Percentiles rank a stretch among this genome's conserved stretches.
These are phyloP conservation scores for Triticum dicoccoides DNA, from an alignment of 176 grass and related monocot species.

Conservation along the genomic window DNA sequence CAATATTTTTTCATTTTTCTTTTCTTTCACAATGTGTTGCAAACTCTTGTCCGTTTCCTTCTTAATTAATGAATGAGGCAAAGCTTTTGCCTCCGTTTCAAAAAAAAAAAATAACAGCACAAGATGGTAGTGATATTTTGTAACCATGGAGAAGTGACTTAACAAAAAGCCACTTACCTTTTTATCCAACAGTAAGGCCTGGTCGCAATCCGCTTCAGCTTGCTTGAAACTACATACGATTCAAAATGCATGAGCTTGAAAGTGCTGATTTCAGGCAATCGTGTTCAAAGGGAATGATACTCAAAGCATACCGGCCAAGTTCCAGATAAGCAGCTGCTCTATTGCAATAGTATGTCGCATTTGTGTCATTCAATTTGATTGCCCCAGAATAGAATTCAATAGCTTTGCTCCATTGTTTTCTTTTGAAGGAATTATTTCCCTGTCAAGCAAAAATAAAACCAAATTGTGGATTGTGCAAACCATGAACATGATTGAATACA, in stretches of 20 bases:
- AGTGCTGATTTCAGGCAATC: slow-evolving; percentile 17
- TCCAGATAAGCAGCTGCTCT: slow-evolving; percentile 95
- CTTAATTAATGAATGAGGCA: too few species aligned
- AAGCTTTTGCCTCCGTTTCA: too few species aligned
- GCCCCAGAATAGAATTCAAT: slow-evolving; percentile 80
- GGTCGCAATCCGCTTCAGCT: slow-evolving; percentile 82
- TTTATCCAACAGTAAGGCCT: slow-evolving; percentile 79
- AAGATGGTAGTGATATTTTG: slow-evolving; percentile 2
- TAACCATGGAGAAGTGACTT: neutral
- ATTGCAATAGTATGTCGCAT: slow-evolving; percentile 95
- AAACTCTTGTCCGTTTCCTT: too few species aligned
- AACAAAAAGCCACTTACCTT: slow-evolving; percentile 48
- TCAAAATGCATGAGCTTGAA: slow-evolving; percentile 19
- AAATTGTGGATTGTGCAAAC: neutral
- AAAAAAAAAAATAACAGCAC: neutral
- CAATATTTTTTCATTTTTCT: too few species aligned
- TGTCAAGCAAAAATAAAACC: slow-evolving; percentile 26
- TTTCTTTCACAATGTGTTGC: too few species aligned
- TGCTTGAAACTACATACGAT: slow-evolving; percentile 72
- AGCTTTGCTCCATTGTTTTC: slow-evolving; percentile 83
- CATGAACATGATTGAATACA: neutral
- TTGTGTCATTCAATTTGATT: slow-evolving; percentile 65
- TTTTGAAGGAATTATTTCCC: slow-evolving; percentile 90
- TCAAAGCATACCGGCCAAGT: slow-evolving; percentile 64
- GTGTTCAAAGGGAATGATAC: slow-evolving; percentile 14